Evolutionary conservation across 164 flowering plant species (phyloP).

Genomic region (Piper longum): DNA sequence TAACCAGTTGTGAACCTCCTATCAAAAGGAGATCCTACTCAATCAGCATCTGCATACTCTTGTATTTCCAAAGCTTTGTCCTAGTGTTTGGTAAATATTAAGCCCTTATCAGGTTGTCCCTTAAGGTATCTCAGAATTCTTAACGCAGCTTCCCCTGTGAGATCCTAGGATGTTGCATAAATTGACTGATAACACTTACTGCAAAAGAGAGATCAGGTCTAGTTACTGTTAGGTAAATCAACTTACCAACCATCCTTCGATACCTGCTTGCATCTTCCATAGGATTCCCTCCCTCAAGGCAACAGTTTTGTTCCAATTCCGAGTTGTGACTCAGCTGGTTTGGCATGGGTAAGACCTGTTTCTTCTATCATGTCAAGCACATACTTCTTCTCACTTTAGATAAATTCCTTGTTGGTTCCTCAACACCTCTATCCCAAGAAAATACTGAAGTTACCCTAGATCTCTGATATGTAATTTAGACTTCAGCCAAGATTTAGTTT

Average conservation of each 20-base stretch:
- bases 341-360: not conserved
- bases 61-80: too few relatives aligned
- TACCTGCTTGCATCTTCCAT: not conserved
- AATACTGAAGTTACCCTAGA: not conserved
- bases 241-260: too few relatives aligned
- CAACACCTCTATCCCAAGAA: too few relatives aligned
- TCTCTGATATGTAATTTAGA: not conserved
- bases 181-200: not conserved
- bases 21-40: not conserved
- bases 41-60: not conserved
- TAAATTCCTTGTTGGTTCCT: not conserved
- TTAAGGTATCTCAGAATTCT: not conserved
- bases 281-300: not conserved
- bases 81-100: not conserved
- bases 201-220: not conserved
- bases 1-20: not conserved
- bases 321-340: not conserved
- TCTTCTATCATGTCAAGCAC: not conserved
- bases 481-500: not conserved
- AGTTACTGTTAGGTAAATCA: not conserved
- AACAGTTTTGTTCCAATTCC: not conserved
- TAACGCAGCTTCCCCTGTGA: not conserved
- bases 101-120: not conserved
- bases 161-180: not conserved
- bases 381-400: not conserved